A percentile compares a stretch with the other conserved stretches of the same genome.
Conservation (phyloP, 148 eudicot species). For the Spergularia bocconei region DNA sequence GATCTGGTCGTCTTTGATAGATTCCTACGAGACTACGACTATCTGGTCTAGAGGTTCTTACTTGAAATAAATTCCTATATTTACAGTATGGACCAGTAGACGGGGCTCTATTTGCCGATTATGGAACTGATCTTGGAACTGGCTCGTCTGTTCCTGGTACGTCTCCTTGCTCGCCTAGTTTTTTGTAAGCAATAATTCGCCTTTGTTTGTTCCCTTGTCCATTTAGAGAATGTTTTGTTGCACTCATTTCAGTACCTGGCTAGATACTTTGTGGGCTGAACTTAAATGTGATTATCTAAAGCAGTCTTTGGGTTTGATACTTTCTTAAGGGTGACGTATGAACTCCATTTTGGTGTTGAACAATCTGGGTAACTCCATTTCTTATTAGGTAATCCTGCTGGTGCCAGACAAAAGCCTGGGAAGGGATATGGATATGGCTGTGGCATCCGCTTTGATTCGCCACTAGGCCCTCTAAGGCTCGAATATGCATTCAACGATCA, state of each 20-base stretch:
- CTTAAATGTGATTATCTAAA: no score
- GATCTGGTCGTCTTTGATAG: neutral
- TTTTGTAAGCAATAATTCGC: no score
- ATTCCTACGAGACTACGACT: no score
- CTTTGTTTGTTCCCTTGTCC: no score
- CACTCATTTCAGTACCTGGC: no score
- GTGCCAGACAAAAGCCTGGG: slow-evolving; percentile 86
- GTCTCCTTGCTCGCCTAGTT: slow-evolving; percentile 9
- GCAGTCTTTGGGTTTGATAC: no score
- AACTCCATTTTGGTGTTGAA: no score
- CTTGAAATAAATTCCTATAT: slow-evolving; percentile 8
- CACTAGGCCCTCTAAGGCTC: slow-evolving; percentile 85
- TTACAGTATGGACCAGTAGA: slow-evolving; percentile 79
- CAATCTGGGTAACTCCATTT: neutral
- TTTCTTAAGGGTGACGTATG: no score
- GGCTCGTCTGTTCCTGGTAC: slow-evolving; percentile 86
- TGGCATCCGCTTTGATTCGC: slow-evolving; percentile 90
- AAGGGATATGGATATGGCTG: slow-evolving; percentile 90
- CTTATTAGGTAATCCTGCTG: slow-evolving; percentile 84
- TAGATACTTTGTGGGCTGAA: no score
- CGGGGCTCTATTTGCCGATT: slow-evolving; percentile 89
- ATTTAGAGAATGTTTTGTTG: no score
- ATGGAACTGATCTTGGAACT: slow-evolving; percentile 93
- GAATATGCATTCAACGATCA: slow-evolving; percentile 87
- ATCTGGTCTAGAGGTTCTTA: neutral